A percentile compares a stretch with the other conserved stretches of the same genome.
These are phyloP conservation scores for Tephrocybe sp. DNA, from an alignment of 768 basidiomycete species.

Conservation along the genomic window DNA sequence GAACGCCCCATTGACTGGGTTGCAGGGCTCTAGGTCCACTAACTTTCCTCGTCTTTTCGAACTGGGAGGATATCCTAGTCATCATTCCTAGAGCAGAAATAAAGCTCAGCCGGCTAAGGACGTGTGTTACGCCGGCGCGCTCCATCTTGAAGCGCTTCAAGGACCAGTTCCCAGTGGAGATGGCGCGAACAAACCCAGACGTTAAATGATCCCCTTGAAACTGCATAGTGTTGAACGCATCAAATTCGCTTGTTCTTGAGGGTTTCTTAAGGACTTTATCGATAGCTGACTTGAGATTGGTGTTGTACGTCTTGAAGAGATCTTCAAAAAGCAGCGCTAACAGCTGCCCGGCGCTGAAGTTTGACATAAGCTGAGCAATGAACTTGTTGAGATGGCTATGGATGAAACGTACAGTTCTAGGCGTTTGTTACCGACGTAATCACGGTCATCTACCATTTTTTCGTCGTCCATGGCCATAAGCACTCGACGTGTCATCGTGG, in stretches of 20 bases:
- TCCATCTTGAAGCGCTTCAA: slow-evolving; percentile 99
- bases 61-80: slow-evolving; percentile 98
- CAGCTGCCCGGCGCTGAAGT: slow-evolving; percentile 85
- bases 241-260: slow-evolving; percentile 91
- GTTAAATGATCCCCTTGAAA: slow-evolving; percentile 98
- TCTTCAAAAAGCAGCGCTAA: slow-evolving; percentile 96
- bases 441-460: slow-evolving; percentile 96
- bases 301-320: slow-evolving; percentile 97
- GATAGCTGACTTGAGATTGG: slow-evolving; percentile 91
- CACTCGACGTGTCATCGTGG: slow-evolving; percentile 95
- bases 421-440: slow-evolving; percentile 99
- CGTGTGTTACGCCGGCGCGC: slow-evolving; percentile 97
- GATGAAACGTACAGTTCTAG: slow-evolving; percentile 79
- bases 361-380: slow-evolving; percentile 12
- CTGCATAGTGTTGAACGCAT: slow-evolving; percentile 92
- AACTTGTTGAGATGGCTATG: not conserved
- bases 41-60: slow-evolving; percentile 99
- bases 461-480: slow-evolving; percentile 96
- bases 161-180: slow-evolving; percentile 99
- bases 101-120: slow-evolving; percentile 92
- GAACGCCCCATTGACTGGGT: slow-evolving; percentile 98
- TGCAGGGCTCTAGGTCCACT: slow-evolving; percentile 96
- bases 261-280: slow-evolving; percentile 98
- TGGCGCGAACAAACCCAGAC: slow-evolving; percentile 92
- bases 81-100: slow-evolving; percentile 99